Evolutionary conservation across 345 rosid genomes (phyloP).

Genomic region (Citrus glauca): DNA sequence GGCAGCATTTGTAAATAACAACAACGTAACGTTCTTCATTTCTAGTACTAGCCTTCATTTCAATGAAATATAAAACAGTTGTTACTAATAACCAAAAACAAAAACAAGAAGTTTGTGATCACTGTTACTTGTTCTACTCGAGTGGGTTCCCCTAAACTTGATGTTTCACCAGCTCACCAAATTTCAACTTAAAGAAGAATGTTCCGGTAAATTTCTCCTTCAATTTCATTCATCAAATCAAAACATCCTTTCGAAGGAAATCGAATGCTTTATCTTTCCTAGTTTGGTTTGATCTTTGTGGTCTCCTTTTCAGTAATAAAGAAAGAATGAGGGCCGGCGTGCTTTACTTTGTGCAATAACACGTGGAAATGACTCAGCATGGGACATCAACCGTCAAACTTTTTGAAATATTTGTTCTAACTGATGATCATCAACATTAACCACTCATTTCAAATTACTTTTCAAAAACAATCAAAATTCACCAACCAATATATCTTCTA

Average conservation of each 20-base stretch:
- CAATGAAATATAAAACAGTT: too few species aligned
- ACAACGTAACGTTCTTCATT: too few species aligned
- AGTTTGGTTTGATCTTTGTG: background rate
- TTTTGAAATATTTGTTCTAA: background rate
- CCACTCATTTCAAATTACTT: background rate
- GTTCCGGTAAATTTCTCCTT: background rate
- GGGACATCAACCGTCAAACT: slow-evolving; percentile 3
- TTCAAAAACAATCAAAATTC: background rate
- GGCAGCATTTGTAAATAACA: too few species aligned
- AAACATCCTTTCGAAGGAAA: background rate
- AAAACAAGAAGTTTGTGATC: background rate
- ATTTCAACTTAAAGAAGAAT: background rate
- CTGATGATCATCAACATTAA: background rate
- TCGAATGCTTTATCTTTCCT: background rate
- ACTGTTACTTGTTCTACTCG: too few species aligned
- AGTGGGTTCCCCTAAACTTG: background rate
- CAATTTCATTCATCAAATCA: background rate
- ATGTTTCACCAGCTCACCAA: background rate
- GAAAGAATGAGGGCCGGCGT: background rate
- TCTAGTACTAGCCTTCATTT: too few species aligned
- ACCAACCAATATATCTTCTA: slow-evolving; percentile 6
- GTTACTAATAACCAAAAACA: background rate
- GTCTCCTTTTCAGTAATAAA: background rate
- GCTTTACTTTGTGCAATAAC: background rate
- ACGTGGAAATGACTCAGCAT: slow-evolving; percentile 24